Percentiles rank a stretch among this genome's conserved stretches.
These are phyloP conservation scores for Retiboletus flavoniger DNA, from an alignment of 1,284 basidiomycete species.

Conservation along the genomic window DNA sequence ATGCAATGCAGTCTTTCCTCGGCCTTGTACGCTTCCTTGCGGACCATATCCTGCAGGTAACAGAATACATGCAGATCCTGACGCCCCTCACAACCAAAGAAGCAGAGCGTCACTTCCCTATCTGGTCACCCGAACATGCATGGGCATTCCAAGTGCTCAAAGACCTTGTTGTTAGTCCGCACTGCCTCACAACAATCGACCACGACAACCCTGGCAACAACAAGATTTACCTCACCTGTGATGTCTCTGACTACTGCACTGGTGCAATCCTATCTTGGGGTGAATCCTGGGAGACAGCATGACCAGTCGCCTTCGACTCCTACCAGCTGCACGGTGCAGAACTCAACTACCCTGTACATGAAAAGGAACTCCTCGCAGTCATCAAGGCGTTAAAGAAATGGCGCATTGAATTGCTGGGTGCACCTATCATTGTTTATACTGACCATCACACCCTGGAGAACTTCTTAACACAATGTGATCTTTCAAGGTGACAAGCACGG, in stretches of 20 bases:
- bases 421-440: background rate
- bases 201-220: no score
- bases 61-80: background rate
- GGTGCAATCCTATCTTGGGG: background rate
- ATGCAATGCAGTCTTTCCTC: constrained; percentile 37
- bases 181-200: background rate
- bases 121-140: constrained; percentile 29
- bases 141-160: constrained; percentile 42
- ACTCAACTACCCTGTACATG: no score
- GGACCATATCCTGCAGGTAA: no score
- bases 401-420: background rate
- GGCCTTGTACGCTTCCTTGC: no score
- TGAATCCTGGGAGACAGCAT: background rate
- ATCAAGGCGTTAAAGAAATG: background rate
- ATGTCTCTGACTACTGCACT: no score
- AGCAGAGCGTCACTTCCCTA: constrained; percentile 22
- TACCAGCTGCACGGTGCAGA: background rate
- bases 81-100: background rate
- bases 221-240: no score
- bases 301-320: background rate
- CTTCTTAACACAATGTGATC: no score
- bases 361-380: background rate
- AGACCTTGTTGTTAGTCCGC: constrained; percentile 28
- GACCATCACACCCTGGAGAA: background rate
- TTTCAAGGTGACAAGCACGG: background rate